These are phyloP conservation scores for Termitomyces sp. DNA, from an alignment of 768 basidiomycete species.

Conservation along the genomic window DNA sequence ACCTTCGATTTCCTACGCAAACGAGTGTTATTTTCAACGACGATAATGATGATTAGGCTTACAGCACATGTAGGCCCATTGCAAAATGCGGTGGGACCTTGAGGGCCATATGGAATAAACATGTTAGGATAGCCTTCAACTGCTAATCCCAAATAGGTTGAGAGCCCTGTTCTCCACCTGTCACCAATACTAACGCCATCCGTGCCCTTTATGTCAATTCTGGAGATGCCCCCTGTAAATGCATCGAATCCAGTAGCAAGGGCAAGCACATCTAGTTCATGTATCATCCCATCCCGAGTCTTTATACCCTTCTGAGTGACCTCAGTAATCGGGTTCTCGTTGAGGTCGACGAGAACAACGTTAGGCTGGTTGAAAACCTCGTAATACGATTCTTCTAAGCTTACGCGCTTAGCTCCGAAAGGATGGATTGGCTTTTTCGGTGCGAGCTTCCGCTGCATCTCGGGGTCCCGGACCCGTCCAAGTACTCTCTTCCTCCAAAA, in stretches of 20 bases:
- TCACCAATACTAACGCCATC: slow-evolving; percentile 15
- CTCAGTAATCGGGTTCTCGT: slow-evolving; percentile 14
- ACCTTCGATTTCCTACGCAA: slow-evolving; percentile 18
- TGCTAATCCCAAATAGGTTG: slow-evolving; percentile 18
- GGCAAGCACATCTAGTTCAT: slow-evolving; percentile 16
- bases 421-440: slow-evolving; percentile 17
- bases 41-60: neutral
- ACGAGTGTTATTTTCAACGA: neutral
- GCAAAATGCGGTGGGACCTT: slow-evolving; percentile 19
- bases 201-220: slow-evolving; percentile 16
- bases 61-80: slow-evolving; percentile 20
- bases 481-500: slow-evolving; percentile 20
- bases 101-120: slow-evolving; percentile 22
- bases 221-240: slow-evolving; percentile 16
- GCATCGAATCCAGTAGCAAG: slow-evolving; percentile 21
- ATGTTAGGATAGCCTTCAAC: slow-evolving; percentile 18
- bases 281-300: slow-evolving; percentile 15
- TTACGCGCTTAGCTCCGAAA: slow-evolving; percentile 18
- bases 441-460: slow-evolving; percentile 18
- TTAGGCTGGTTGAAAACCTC: slow-evolving; percentile 22
- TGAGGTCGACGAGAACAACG: slow-evolving; percentile 16
- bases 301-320: slow-evolving; percentile 15
- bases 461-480: slow-evolving; percentile 13
- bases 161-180: slow-evolving; percentile 17
- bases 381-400: slow-evolving; percentile 16